Conservation (phyloP, 768 basidiomycete genomes). For the Lanmaoa pseudosensibilis region DNA sequence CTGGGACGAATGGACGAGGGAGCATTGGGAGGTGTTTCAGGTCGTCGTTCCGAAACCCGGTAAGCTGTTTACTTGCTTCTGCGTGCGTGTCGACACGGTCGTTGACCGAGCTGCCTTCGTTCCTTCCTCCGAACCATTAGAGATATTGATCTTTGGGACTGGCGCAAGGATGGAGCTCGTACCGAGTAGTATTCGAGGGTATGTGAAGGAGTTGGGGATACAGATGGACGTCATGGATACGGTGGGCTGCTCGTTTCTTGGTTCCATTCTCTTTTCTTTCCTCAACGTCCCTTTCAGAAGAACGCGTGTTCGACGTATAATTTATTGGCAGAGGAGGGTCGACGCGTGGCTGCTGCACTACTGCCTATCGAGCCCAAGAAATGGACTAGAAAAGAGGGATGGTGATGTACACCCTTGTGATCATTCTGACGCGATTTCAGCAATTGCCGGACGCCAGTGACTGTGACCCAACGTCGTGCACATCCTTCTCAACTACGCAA, state of each 20-base stretch:
- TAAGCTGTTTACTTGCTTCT: slow-evolving; percentile 28
- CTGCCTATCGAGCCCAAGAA: slow-evolving; percentile 58
- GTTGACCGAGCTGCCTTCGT: background rate
- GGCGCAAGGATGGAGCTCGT: slow-evolving; percentile 70
- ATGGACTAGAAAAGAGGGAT: slow-evolving; percentile 44
- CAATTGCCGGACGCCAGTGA: background rate
- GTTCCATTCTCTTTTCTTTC: background rate
- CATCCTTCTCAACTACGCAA: background rate
- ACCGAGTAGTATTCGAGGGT: slow-evolving; percentile 62
- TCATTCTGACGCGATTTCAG: background rate
- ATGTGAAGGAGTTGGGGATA: slow-evolving; percentile 76
- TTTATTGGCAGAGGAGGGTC: slow-evolving; percentile 87
- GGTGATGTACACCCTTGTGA: background rate
- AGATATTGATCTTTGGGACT: slow-evolving; percentile 89
- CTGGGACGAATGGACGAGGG: slow-evolving; percentile 71
- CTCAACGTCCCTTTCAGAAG: slow-evolving; percentile 43
- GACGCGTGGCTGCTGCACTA: slow-evolving; percentile 89
- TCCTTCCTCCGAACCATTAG: slow-evolving; percentile 42
- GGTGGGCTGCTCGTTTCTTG: slow-evolving; percentile 41
- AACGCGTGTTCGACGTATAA: slow-evolving; percentile 98
- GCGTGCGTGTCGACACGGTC: background rate
- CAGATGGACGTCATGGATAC: slow-evolving; percentile 88
- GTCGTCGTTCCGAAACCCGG: slow-evolving; percentile 84
- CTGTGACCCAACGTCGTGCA: background rate
- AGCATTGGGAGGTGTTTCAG: slow-evolving; percentile 80